A percentile compares a stretch with the other conserved stretches of the same genome.
Evolutionary conservation across 129 eudicot genomes (phyloP).

Genomic region (Gnaphalium uliginosum): DNA sequence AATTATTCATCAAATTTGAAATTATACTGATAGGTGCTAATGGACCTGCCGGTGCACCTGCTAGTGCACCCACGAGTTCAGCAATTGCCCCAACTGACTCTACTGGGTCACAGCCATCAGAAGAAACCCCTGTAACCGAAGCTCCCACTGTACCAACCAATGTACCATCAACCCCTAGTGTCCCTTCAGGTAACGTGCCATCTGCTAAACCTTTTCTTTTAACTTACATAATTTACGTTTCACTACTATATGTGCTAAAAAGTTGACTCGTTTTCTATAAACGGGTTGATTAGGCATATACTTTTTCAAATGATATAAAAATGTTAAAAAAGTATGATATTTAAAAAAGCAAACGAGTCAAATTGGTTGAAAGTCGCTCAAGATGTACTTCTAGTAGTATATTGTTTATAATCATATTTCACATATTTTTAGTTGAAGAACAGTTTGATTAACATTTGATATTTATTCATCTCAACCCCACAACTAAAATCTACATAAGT

Average conservation of each 20-base stretch:
- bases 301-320: background rate
- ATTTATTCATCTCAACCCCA: background rate
- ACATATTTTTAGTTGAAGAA: background rate
- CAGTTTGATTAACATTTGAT: background rate
- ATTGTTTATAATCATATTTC: background rate
- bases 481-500: background rate
- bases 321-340: background rate
- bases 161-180: slow-evolving; percentile 26
- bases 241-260: background rate
- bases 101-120: slow-evolving; percentile 17
- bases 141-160: slow-evolving; percentile 33
- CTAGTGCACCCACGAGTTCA: slow-evolving; percentile 36
- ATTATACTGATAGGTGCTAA: slow-evolving; percentile 14
- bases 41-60: slow-evolving; percentile 35
- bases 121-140: slow-evolving; percentile 32
- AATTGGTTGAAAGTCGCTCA: background rate
- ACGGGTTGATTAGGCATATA: background rate
- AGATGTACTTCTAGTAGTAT: background rate
- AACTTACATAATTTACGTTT: background rate
- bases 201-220: too few species aligned
- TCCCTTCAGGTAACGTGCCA: slow-evolving; percentile 31
- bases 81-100: slow-evolving; percentile 30
- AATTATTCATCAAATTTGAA: background rate
- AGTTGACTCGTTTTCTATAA: background rate
- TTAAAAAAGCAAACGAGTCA: background rate